phyloP scores from a whole-genome alignment of 169 alveolate species.

The Eimeria nieschulzi region DNA sequence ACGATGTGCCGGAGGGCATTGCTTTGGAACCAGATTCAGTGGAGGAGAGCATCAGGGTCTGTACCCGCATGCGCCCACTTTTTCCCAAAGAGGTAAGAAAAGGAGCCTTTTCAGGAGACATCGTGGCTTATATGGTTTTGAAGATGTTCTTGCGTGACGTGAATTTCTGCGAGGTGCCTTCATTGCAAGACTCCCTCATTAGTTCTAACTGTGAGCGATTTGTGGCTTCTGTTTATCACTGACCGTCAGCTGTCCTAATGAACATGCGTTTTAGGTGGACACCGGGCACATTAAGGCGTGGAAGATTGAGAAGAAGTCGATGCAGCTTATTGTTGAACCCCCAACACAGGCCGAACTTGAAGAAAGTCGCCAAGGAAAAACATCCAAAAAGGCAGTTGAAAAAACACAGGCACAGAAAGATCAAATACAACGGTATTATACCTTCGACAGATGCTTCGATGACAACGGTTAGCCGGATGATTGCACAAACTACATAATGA shows the following conservation, averaged over 20 bases:
- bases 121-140: no score
- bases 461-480: slow-evolving; percentile 78
- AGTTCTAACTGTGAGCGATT: no score
- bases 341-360: slow-evolving; percentile 81
- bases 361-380: slow-evolving; percentile 79
- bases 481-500: neutral
- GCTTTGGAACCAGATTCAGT: slow-evolving; percentile 77
- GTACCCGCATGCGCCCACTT: slow-evolving; percentile 85
- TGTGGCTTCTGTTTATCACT: no score
- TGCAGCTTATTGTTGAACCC: slow-evolving; percentile 84
- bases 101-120: no score
- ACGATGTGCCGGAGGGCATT: slow-evolving; percentile 14
- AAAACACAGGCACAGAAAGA: slow-evolving; percentile 84
- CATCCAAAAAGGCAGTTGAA: slow-evolving; percentile 78
- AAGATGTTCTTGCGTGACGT: no score
- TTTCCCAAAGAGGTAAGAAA: slow-evolving; percentile 82
- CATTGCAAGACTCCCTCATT: no score
- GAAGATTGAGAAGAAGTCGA: slow-evolving; percentile 79
- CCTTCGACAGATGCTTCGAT: slow-evolving; percentile 84
- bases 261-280: slow-evolving; percentile 73
- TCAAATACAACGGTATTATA: slow-evolving; percentile 81
- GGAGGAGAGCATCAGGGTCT: slow-evolving; percentile 84
- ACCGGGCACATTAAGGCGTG: slow-evolving; percentile 84
- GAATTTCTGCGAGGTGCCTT: no score
- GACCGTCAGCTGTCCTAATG: no score